These are phyloP conservation scores for Globisporangium orthogonon DNA, from an alignment of 352 stramenopile species.

Conservation along the genomic window DNA sequence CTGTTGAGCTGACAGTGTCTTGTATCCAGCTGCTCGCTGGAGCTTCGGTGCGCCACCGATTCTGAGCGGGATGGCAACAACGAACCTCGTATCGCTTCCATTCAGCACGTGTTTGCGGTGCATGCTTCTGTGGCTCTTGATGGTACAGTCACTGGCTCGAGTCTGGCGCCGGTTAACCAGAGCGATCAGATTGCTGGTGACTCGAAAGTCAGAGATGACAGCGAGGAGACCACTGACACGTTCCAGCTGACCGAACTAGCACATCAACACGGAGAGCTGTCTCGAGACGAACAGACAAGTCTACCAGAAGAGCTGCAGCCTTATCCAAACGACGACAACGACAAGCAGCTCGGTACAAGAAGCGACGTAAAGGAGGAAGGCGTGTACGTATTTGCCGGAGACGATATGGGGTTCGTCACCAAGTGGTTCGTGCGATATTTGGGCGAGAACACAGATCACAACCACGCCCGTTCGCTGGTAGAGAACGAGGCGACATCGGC, in stretches of 20 bases:
- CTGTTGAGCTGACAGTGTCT: not conserved
- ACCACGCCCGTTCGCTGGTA: conserved; percentile 4
- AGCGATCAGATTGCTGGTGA: not conserved
- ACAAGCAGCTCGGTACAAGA: not conserved
- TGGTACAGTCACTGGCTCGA: not conserved
- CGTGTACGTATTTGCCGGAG: conserved; percentile 31
- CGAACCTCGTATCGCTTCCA: not conserved
- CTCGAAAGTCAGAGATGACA: not conserved
- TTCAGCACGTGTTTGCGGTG: conserved; percentile 8
- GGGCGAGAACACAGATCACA: not conserved
- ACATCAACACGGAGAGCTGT: not conserved
- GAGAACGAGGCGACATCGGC: not conserved
- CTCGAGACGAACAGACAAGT: not conserved
- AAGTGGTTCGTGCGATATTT: conserved; percentile 24
- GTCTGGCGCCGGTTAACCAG: not conserved
- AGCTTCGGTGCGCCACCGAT: conserved; percentile 8
- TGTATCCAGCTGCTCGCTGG: conserved; percentile 7
- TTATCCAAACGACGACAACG: not conserved
- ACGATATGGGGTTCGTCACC: conserved; percentile 37
- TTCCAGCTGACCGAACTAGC: conserved; percentile 8
- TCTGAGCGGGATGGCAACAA: not conserved
- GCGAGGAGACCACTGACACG: conserved; percentile 1
- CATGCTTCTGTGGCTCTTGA: not conserved
- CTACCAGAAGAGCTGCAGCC: conserved; percentile 12
- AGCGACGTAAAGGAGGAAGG: conserved; percentile 12